Base-by-base conservation (phyloP, 257 asterid genomes). In the Solanum dulcamara region DNA sequence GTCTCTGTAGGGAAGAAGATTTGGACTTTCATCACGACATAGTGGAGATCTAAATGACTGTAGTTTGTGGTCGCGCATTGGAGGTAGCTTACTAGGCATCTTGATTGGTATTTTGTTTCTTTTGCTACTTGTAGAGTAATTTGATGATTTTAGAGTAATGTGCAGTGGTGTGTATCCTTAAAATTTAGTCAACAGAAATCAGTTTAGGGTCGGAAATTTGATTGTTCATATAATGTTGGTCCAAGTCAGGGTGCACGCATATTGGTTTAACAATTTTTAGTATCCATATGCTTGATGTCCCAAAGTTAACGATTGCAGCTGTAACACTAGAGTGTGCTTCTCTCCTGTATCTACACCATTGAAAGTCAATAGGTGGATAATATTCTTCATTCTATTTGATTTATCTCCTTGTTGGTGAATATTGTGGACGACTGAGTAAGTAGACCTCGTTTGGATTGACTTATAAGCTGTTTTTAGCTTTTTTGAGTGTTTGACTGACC, bases 11-110 rank as follows among this genome's bases (percentile, higher is more conserved):
- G 99, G 81, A 97, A 92, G 94, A 97, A 97, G 92, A 88, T 97
- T 33, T 95, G 99, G 99, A 97, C 91, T 60, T 95, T 97, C 86
- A 93, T 97, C 87, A 93, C 96, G 35, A 95, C 98, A 53, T 97
- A 88, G 90, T 53, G 42, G 28, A 74, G 72, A 17, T 20, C 81
- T 22, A 38, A 20, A 17, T 50, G 46, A 74, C 35, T 32, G 40
- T 50, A 57, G 48, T 33, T 83, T n/a, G 72, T 64, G 83, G 44
- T 79, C 6, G 59, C 22, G 33, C 60, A 24, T 75, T 75, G 53
- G 81, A 44, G 60, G 24, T 48, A 48, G 83, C 28, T 77, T 68
- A 32, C 40, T 46, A 26, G 82, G 40, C 60, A 44, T 77, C 62
- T 46, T 46, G 86, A 32, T 22, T 55, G 38, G 28, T 44, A 50